Conservation (phyloP, 2,329 filamentous ascomycete genomes). For the Cladosporium sp. region DNA sequence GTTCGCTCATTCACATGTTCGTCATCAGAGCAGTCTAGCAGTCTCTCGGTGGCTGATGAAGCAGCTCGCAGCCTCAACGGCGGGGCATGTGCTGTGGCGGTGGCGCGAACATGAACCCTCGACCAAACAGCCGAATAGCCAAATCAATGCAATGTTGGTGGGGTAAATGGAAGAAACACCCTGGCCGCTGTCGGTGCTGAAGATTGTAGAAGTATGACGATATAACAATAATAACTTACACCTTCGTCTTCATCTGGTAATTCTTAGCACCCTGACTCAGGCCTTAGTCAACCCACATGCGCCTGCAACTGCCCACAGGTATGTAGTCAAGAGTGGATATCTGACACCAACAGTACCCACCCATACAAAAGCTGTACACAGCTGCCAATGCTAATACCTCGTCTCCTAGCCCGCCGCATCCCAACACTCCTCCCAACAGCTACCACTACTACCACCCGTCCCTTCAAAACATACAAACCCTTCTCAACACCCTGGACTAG, state of each 20-base stretch:
- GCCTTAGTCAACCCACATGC: slow-evolving; percentile 12
- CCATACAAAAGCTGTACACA: neutral
- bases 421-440: slow-evolving; percentile 9
- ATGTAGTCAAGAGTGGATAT: neutral
- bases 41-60: neutral
- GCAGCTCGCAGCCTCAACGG: slow-evolving; percentile 1
- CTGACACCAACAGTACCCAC: neutral
- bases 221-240: neutral
- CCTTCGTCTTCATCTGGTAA: neutral
- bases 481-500: neutral
- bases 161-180: neutral
- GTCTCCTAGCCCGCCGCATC: slow-evolving; percentile 11
- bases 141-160: neutral
- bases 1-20: neutral
- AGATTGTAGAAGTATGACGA: neutral
- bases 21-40: neutral
- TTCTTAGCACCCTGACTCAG: slow-evolving; percentile 11
- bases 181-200: neutral
- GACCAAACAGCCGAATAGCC: neutral
- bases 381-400: slow-evolving; percentile 3
- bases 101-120: neutral
- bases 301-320: slow-evolving; percentile 6
- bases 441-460: neutral
- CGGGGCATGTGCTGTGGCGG: too few species aligned
- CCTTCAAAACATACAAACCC: neutral